These are phyloP conservation scores for Clavariopsis aquatica DNA, from an alignment of 495 filamentous ascomycete species.

Conservation along the genomic window DNA sequence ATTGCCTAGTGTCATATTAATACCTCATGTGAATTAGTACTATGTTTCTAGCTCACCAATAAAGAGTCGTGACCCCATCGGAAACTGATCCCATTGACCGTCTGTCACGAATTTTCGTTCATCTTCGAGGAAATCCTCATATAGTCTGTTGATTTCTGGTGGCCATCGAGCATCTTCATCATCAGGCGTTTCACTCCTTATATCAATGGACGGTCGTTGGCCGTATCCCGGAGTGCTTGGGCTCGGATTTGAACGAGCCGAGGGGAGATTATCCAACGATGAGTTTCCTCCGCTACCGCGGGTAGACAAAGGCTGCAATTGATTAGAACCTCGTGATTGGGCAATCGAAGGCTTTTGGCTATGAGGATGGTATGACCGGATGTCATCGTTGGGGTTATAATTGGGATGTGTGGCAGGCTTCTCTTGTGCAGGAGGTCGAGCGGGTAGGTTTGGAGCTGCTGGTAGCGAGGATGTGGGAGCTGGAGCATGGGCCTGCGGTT, in stretches of 20 bases:
- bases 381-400: slow-evolving; percentile 58
- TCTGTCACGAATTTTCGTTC: slow-evolving; percentile 81
- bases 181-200: slow-evolving; percentile 26
- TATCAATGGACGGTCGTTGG: slow-evolving; percentile 34
- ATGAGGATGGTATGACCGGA: slow-evolving; percentile 60
- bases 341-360: slow-evolving; percentile 48
- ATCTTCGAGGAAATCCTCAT: slow-evolving; percentile 78
- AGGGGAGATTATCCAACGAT: slow-evolving; percentile 22
- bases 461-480: slow-evolving; percentile 49
- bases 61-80: slow-evolving; percentile 80
- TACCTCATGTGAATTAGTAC: too few relatives aligned
- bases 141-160: slow-evolving; percentile 68
- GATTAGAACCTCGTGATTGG: slow-evolving; percentile 51
- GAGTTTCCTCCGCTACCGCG: slow-evolving; percentile 50
- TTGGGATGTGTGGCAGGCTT: slow-evolving; percentile 60
- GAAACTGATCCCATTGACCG: slow-evolving; percentile 93
- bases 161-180: slow-evolving; percentile 54
- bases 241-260: slow-evolving; percentile 48
- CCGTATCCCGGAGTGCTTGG: slow-evolving; percentile 33
- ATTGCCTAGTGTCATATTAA: slow-evolving; percentile 81
- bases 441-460: slow-evolving; percentile 54
- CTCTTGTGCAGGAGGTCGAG: slow-evolving; percentile 57
- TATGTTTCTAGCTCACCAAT: slow-evolving; percentile 85
- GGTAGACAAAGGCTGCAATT: slow-evolving; percentile 50
- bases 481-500: slow-evolving; percentile 36